Evolutionary conservation across 306 rosid genomes (phyloP).

Genomic region (Carpinus viminea): DNA sequence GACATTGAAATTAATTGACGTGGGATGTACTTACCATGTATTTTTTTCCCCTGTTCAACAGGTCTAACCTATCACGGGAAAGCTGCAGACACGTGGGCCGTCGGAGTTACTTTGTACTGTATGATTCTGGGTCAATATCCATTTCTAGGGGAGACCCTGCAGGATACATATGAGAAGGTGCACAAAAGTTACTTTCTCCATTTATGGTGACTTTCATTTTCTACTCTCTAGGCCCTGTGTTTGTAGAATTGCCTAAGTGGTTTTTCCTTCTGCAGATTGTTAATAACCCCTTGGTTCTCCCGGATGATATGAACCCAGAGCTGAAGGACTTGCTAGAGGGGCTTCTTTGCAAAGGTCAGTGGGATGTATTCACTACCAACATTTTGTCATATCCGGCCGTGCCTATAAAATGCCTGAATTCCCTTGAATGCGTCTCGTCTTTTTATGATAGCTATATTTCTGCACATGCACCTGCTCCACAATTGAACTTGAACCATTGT

Average conservation of each 20-base stretch:
- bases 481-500: not conserved
- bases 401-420: not conserved
- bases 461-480: not conserved
- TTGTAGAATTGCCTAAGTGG: not conserved
- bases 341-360: constrained; percentile 80
- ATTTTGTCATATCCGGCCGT: constrained; percentile 15
- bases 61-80: constrained; percentile 82
- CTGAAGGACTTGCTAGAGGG: constrained; percentile 77
- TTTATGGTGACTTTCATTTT: not conserved
- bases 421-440: not conserved
- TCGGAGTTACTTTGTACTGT: constrained; percentile 94
- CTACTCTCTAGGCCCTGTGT: not conserved
- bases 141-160: constrained; percentile 95
- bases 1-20: not conserved
- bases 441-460: not conserved
- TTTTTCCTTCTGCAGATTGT: constrained; percentile 69
- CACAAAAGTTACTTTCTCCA: not conserved
- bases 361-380: not conserved
- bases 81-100: constrained; percentile 97
- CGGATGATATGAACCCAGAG: constrained; percentile 64
- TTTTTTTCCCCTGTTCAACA: constrained; percentile 20
- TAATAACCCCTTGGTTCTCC: constrained; percentile 68
- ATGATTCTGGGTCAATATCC: constrained; percentile 89
- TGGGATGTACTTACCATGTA: constrained; percentile 20
- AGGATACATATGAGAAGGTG: constrained; percentile 96